Percentiles rank a stretch among this genome's conserved stretches.
Conservation (phyloP, 129 eudicot genomes). For the Tagetes patula region DNA sequence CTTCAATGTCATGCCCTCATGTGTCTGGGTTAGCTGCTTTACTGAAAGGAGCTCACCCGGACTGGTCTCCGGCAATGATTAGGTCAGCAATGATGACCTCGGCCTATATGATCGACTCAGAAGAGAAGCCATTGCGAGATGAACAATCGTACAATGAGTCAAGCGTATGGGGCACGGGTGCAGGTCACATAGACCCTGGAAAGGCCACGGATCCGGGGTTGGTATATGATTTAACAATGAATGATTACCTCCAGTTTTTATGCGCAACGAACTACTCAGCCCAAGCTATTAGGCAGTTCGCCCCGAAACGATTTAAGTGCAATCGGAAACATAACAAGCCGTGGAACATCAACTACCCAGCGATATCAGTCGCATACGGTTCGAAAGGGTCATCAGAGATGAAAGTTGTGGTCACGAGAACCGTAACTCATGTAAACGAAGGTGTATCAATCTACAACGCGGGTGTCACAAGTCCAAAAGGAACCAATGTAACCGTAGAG, state of each 20-base stretch:
- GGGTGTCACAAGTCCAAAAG: constrained; percentile 38
- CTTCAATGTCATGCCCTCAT: constrained; percentile 95
- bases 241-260: constrained; percentile 60
- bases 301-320: constrained; percentile 39
- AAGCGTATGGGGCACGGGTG: constrained; percentile 60
- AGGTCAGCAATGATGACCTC: constrained; percentile 45
- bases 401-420: constrained; percentile 47
- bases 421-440: constrained; percentile 59
- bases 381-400: constrained; percentile 22
- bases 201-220: constrained; percentile 77
- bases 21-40: constrained; percentile 77
- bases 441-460: constrained; percentile 44
- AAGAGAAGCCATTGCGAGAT: constrained; percentile 51
- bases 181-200: constrained; percentile 76
- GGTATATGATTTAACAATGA: constrained; percentile 51
- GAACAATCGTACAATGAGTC: constrained; percentile 48
- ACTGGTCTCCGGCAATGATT: constrained; percentile 93
- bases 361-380: constrained; percentile 47
- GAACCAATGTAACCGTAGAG: constrained; percentile 38
- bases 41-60: constrained; percentile 85
- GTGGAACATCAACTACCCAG: constrained; percentile 80
- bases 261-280: constrained; percentile 59
- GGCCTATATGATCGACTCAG: constrained; percentile 40
- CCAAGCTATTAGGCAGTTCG: constrained; percentile 37
- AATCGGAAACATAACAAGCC: constrained; percentile 38